A percentile compares a stretch with the other conserved stretches of the same genome.
Conservation (phyloP, 805 yeast species). For the Debaryomyces hansenii region DNA sequence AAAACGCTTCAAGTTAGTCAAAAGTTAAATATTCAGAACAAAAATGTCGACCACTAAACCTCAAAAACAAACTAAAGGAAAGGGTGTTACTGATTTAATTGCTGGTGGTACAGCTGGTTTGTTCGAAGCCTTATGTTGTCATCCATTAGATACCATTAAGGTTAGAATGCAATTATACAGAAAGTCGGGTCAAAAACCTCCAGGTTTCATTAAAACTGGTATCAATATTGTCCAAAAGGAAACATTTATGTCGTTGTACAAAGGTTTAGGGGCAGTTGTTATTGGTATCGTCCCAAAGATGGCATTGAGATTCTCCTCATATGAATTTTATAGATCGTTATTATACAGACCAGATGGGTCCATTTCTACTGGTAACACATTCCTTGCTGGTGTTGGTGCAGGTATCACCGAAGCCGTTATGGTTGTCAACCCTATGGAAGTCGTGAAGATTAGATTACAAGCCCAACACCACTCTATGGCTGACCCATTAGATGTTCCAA, state of each 20-base stretch:
- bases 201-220: slow-evolving; percentile 87
- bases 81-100: slow-evolving; percentile 60
- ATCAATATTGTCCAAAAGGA: slow-evolving; percentile 73
- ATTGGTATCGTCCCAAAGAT: slow-evolving; percentile 97
- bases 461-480: slow-evolving; percentile 91
- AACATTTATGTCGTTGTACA: slow-evolving; percentile 82
- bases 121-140: slow-evolving; percentile 96
- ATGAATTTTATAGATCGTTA: slow-evolving; percentile 78
- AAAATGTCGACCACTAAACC: slow-evolving; percentile 10
- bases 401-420: slow-evolving; percentile 95
- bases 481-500: slow-evolving; percentile 78
- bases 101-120: slow-evolving; percentile 98
- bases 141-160: slow-evolving; percentile 96
- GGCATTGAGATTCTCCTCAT: slow-evolving; percentile 96
- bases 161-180: slow-evolving; percentile 94
- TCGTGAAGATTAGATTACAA: slow-evolving; percentile 92
- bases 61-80: slow-evolving; percentile 31
- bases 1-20: not conserved
- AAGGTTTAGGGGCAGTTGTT: slow-evolving; percentile 95
- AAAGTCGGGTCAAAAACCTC: slow-evolving; percentile 70
- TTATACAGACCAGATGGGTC: slow-evolving; percentile 64
- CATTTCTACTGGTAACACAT: slow-evolving; percentile 72
- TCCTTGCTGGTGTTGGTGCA: slow-evolving; percentile 94
- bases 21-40: slow-evolving; percentile 1
- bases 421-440: slow-evolving; percentile 97